These are phyloP conservation scores for Albizia julibrissin DNA, from an alignment of 306 rosid genomes.

Conservation along the genomic window DNA sequence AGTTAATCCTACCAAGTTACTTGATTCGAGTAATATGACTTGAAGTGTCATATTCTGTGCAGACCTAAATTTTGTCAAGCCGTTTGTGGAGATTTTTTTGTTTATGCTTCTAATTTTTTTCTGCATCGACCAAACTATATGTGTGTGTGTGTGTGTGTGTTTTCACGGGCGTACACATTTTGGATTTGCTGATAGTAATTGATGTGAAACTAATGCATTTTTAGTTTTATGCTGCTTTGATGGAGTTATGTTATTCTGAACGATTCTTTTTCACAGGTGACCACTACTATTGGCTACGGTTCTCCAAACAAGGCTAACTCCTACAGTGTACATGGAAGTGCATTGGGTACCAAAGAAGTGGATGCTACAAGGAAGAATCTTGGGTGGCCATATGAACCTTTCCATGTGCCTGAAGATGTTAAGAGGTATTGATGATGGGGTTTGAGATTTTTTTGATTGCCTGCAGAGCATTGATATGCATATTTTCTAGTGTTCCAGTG, in stretches of 20 bases:
- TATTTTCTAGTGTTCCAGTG: neutral
- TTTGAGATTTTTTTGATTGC: slow-evolving; percentile 12
- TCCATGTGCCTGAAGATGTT: slow-evolving; percentile 99
- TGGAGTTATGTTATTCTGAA: slow-evolving; percentile 9
- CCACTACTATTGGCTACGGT: slow-evolving; percentile 96
- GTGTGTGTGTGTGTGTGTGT: neutral
- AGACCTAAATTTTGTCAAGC: neutral
- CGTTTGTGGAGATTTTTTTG: neutral
- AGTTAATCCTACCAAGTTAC: neutral
- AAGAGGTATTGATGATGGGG: slow-evolving; percentile 60
- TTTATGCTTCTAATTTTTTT: neutral
- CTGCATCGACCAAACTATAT: neutral
- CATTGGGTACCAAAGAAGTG: slow-evolving; percentile 95
- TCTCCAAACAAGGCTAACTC: slow-evolving; percentile 98
- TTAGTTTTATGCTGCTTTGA: slow-evolving; percentile 6
- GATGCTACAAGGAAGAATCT: slow-evolving; percentile 97
- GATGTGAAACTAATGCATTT: slow-evolving; percentile 15
- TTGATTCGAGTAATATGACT: neutral
- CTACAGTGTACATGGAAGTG: slow-evolving; percentile 93
- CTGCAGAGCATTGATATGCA: neutral
- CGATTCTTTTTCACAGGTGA: slow-evolving; percentile 60
- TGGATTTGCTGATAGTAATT: slow-evolving; percentile 5
- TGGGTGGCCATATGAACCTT: slow-evolving; percentile 98
- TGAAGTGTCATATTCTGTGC: neutral
- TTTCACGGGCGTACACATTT: neutral